Evolutionary conservation across 2,329 filamentous ascomycete species (phyloP).

Genomic region (Fusarium pseudoanthophilum): DNA sequence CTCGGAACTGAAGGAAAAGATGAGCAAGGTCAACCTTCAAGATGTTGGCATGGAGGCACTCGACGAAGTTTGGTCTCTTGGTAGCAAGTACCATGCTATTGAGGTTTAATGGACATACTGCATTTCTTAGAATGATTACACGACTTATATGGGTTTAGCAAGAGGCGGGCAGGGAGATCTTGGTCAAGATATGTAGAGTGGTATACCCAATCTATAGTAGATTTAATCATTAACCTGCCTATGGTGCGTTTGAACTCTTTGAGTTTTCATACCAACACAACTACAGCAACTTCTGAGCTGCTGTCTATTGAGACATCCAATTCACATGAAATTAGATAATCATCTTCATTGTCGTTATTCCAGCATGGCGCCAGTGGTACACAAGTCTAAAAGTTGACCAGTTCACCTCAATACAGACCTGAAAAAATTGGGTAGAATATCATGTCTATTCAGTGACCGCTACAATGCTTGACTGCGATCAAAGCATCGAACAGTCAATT

Average conservation of each 20-base stretch:
- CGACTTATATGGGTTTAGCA: neutral
- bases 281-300: neutral
- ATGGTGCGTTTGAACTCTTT: neutral
- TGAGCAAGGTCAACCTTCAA: constrained; percentile 29
- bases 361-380: neutral
- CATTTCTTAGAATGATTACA: neutral
- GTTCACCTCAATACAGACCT: neutral
- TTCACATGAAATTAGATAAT: neutral
- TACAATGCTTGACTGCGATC: neutral
- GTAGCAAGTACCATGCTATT: constrained; percentile 26
- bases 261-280: neutral
- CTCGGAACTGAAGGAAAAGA: constrained; percentile 73
- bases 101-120: neutral
- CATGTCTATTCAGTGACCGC: neutral
- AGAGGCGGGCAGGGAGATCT: constrained; percentile 4
- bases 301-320: neutral
- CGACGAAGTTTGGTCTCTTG: constrained; percentile 26
- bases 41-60: constrained; percentile 26
- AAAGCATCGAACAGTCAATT: constrained; percentile 1
- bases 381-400: neutral
- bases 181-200: neutral
- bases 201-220: neutral
- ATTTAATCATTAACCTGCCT: neutral
- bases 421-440: too few species aligned
- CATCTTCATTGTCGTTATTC: neutral